Base-by-base conservation (phyloP, 192 early-diverging fungal species). In the Tieghemiomyces parasiticus region DNA sequence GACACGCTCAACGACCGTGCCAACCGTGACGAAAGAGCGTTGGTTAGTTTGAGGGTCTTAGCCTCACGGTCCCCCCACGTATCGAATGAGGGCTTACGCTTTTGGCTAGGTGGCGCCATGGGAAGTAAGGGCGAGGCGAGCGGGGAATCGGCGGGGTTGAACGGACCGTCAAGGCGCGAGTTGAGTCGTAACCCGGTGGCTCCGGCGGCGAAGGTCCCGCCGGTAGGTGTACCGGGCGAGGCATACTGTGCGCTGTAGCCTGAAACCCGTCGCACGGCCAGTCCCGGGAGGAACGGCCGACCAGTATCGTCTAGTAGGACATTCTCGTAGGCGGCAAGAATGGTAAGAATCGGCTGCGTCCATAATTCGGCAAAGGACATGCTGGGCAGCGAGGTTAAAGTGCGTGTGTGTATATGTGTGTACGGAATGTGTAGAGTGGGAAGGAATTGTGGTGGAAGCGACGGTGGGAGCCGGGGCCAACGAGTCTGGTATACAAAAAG, bases 241-340 rank as follows among this genome's bases (percentile, higher is more conserved):
- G n/a, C n/a, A n/a, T n/a, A n/a, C n/a, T n/a, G n/a, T n/a, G n/a
- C n/a, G n/a, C n/a, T n/a, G n/a, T n/a, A n/a, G n/a, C n/a, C n/a
- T n/a, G n/a, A n/a, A n/a, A n/a, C n/a, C n/a, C n/a, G n/a, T n/a
- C n/a, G n/a, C n/a, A n/a, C n/a, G 16, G 38, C 38, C 38, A 16
- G 38, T 42, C 38, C 38, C 38, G 8, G 38, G 6, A 10, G 38
- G 38, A 16, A 10, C 38, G 16, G 38, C 8, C 38, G 38, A 42
- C 6, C 6, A 16, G 16, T 42, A 42, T 58, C 55, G 55, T 58
- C 55, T 12, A 58, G 33, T n/a, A 58, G 55, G n/a, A 58, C 55
- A 58, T 35, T 58, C 35, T 58, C 55, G 24, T 20, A n/a, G 10
- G 55, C 55, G 4, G 55, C 20, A 14, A 58, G 22, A 24, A 58